These are phyloP conservation scores for Marsdenia floribunda DNA, from an alignment of 257 asterid species.

Conservation along the genomic window DNA sequence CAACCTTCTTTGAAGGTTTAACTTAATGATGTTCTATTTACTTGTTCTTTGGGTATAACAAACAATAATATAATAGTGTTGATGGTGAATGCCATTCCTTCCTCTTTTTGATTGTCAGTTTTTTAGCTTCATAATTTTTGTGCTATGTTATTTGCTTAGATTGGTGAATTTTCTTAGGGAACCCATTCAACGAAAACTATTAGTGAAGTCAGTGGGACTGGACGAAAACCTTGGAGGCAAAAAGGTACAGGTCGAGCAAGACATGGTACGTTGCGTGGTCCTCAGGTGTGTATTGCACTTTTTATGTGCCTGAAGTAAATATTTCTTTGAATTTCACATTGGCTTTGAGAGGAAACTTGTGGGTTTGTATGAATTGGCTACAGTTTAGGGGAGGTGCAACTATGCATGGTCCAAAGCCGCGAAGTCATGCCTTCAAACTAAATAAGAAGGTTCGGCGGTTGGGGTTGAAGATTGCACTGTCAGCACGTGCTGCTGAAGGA, in stretches of 20 bases:
- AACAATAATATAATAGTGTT: not conserved
- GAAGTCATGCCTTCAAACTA: conserved; percentile 88
- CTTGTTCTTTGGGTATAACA: not conserved
- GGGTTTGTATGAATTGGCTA: conserved; percentile 16
- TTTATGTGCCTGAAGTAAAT: not conserved
- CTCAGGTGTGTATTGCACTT: conserved; percentile 56
- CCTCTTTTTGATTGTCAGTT: not conserved
- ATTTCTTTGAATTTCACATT: conserved; percentile 3
- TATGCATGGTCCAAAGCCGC: conserved; percentile 98
- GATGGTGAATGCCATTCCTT: not conserved
- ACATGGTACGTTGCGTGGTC: conserved; percentile 77
- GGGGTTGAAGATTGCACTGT: conserved; percentile 83
- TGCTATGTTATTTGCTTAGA: conserved; percentile 5
- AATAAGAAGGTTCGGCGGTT: conserved; percentile 88
- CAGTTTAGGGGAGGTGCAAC: conserved; percentile 85
- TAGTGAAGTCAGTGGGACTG: conserved; percentile 97
- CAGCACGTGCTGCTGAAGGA: conserved; percentile 96
- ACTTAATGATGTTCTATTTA: not conserved
- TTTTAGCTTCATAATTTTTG: not conserved
- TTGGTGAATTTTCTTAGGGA: conserved; percentile 46
- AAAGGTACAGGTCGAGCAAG: conserved; percentile 95
- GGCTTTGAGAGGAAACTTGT: conserved; percentile 4
- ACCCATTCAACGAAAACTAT: conserved; percentile 90
- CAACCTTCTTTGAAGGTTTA: not conserved
- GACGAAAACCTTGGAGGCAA: conserved; percentile 84